These are phyloP conservation scores for Paramecium tetraurelia DNA, from an alignment of 73 alveolate genomes.

Conservation along the genomic window DNA sequence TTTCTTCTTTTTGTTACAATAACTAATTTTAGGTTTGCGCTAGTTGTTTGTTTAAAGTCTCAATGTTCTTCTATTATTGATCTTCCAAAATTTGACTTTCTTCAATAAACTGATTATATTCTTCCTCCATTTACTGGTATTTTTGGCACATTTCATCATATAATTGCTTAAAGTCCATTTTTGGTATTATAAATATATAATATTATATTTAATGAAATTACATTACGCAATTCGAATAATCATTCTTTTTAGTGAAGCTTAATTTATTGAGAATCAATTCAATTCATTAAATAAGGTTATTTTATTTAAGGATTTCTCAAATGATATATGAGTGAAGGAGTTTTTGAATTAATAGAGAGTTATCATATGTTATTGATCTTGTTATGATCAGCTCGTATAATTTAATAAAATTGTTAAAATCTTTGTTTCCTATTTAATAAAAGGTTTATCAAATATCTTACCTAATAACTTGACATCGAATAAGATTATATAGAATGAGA, in stretches of 20 bases:
- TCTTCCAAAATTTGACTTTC: not conserved
- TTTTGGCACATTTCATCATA: conserved; percentile 8
- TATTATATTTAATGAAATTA: not conserved
- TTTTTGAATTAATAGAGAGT: no score
- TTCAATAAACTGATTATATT: not conserved
- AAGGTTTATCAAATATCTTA: no score
- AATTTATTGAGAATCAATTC: not conserved
- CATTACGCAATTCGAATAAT: not conserved
- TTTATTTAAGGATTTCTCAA: no score
- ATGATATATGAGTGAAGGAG: no score
- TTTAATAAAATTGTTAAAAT: no score
- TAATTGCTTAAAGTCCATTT: conserved; percentile 9
- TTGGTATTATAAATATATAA: not conserved
- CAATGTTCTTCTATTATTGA: not conserved
- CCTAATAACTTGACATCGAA: not conserved
- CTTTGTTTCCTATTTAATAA: no score
- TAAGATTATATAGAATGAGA: not conserved
- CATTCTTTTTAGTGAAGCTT: not conserved
- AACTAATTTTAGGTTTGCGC: not conserved
- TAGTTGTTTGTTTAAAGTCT: not conserved
- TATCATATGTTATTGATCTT: no score
- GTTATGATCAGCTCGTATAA: no score
- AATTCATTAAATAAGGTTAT: no score
- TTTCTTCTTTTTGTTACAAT: not conserved
- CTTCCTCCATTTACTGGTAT: not conserved